Percentiles rank a stretch among this genome's conserved stretches.
phyloP scores from a whole-genome alignment of 2,329 filamentous ascomycete genomes.

The Lecanicillium sp. region DNA sequence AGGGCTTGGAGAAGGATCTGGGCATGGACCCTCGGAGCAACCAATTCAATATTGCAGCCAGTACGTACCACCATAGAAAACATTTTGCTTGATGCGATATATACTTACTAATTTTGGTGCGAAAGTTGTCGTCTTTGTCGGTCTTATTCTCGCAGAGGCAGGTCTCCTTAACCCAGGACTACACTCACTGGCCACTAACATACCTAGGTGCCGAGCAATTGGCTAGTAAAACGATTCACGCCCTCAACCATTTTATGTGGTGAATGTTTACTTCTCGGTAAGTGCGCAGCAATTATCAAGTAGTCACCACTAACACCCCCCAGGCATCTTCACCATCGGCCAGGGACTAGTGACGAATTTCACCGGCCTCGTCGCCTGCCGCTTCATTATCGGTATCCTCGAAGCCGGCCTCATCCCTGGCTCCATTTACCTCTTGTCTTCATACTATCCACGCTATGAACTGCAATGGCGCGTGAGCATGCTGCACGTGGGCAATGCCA shows the following conservation, averaged over 20 bases:
- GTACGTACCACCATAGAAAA: constrained; percentile 13
- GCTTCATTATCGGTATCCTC: constrained; percentile 31
- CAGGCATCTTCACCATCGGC: constrained; percentile 29
- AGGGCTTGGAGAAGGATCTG: constrained; percentile 38
- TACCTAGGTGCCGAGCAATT: constrained; percentile 20
- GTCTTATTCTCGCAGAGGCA: constrained; percentile 20
- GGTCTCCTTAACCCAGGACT: too few relatives aligned
- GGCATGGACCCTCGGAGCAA: constrained; percentile 33
- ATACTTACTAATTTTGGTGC: constrained; percentile 22
- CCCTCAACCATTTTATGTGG: constrained; percentile 25
- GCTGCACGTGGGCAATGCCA: constrained; percentile 26
- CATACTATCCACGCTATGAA: constrained; percentile 23
- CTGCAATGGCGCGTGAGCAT: constrained; percentile 21
- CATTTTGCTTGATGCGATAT: constrained; percentile 51
- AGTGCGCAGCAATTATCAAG: too few relatives aligned
- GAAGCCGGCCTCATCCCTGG: constrained; percentile 37
- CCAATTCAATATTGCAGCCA: constrained; percentile 39
- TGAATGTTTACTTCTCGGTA: constrained; percentile 17
- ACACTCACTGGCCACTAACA: too few relatives aligned
- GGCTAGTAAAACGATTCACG: constrained; percentile 25
- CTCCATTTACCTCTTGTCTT: constrained; percentile 19
- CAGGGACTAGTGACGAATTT: constrained; percentile 40
- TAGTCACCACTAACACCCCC: too few relatives aligned
- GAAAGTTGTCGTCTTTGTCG: background rate
- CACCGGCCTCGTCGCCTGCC: constrained; percentile 34